Base-by-base conservation (phyloP, 164 flowering plant genomes). In the Magnolia changhungtana region DNA sequence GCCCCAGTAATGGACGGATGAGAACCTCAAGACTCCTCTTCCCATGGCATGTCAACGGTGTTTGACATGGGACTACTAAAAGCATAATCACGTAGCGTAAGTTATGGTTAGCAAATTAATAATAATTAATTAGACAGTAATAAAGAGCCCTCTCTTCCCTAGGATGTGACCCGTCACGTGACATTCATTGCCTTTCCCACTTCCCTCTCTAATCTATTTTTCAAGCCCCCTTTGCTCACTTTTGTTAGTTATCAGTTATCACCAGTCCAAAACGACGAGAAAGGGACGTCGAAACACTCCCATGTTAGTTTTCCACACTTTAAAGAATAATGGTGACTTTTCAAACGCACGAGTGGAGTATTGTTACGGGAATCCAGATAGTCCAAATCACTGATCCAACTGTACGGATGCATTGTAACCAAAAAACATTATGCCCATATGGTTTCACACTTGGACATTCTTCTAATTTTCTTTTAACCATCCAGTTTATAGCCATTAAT, bases 161-260 rank as follows among this genome's bases (percentile, higher is more conserved):
- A 65, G 68, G 45, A 37, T 37, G 45, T 37, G 49, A 14, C 45
- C n/a, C 7, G n/a, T 31, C 71, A 68, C 71, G 71, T 68, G 71
- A 68, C 71, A 37, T 68, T 68, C 51, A 68, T 68, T 68, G 23
- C 50, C 18, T 13, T 31, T 66, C 8, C 19, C 65, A 21, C 50
- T 19, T 11, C 31, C 19, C 20, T 27, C 50, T 8, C 71, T 14
- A 5, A 68, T 19, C 19, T 63, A 52, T 8, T 52, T 1, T 10
- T 64, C 24, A 64, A 64, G 9, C 31, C 50, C 20, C 14, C 1
- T 27, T 58, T 18, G 50, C 2, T 50, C 16, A 16, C 27, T 63
- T 67, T 4, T 67, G 71, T 50, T 24, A 16, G 23, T 24, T 50
- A 67, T 29, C 63, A 16, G 23, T 24, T 50, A 67, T 29, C 63